Conservation (phyloP, 78 protist species). For the Trichosphaerium sp. region DNA sequence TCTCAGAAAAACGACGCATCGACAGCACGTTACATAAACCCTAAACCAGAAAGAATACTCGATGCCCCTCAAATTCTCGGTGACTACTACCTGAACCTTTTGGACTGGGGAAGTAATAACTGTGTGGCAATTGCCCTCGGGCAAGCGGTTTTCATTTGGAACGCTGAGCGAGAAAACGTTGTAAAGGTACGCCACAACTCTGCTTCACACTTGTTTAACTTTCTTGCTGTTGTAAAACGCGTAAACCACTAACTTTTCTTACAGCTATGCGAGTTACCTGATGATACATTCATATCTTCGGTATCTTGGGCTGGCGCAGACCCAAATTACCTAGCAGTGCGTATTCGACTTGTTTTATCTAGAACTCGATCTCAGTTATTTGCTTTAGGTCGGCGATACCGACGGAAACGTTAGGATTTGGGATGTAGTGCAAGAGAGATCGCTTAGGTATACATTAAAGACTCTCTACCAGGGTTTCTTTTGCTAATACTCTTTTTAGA, state of each 20-base stretch:
- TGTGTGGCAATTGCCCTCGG: constrained; percentile 93
- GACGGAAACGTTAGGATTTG: constrained; percentile 73
- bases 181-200: constrained; percentile 57
- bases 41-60: constrained; percentile 59
- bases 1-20: too few species aligned
- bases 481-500: constrained; percentile 54
- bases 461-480: too few species aligned
- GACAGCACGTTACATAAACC: too few species aligned
- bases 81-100: constrained; percentile 95
- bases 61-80: constrained; percentile 94
- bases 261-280: neutral
- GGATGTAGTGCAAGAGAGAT: constrained; percentile 77
- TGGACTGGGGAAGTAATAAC: constrained; percentile 91
- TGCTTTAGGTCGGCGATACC: constrained; percentile 92
- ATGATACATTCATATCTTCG: constrained; percentile 72
- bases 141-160: constrained; percentile 93
- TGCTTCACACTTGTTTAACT: too few species aligned
- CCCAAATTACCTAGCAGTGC: constrained; percentile 82
- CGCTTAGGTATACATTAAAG: too few species aligned
- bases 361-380: too few species aligned
- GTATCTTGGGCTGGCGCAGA: constrained; percentile 61
- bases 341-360: too few species aligned
- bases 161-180: constrained; percentile 79
- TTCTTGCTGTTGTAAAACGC: too few species aligned
- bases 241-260: neutral